Conservation (phyloP, 768 basidiomycete genomes). For the Fomitopsis serialis region DNA sequence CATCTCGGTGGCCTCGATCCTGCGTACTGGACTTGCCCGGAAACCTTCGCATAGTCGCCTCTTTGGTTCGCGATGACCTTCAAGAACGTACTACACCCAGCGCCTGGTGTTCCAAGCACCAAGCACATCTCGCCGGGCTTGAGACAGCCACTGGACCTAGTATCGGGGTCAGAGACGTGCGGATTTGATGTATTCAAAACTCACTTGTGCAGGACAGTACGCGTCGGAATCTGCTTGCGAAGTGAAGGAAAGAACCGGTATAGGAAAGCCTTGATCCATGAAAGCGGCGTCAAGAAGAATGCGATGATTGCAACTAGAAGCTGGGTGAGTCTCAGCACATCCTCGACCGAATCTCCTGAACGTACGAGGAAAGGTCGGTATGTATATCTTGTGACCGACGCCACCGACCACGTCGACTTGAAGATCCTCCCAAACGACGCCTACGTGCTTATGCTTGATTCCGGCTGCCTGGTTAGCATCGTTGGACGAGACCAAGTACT, state of each 20-base stretch:
- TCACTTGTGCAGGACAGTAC: conserved; percentile 49
- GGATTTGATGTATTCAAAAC: neutral
- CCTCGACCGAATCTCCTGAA: neutral
- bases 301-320: conserved; percentile 49
- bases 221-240: conserved; percentile 62
- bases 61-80: conserved; percentile 81
- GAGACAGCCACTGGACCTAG: conserved; percentile 59
- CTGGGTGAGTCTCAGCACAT: too few species aligned
- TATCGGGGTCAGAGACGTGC: neutral
- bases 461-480: conserved; percentile 64
- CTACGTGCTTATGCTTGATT: conserved; percentile 71
- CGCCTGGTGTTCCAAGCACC: conserved; percentile 76
- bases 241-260: too few species aligned
- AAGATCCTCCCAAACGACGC: conserved; percentile 69
- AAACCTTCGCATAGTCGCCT: conserved; percentile 53
- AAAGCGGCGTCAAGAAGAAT: too few species aligned
- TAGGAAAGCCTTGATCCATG: too few species aligned
- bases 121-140: conserved; percentile 86
- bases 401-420: conserved; percentile 58
- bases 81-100: conserved; percentile 84
- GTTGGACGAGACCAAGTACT: conserved; percentile 62
- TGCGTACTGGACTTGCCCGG: conserved; percentile 76
- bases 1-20: conserved; percentile 75
- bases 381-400: conserved; percentile 46
- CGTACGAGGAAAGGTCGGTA: too few species aligned